Evolutionary conservation across 768 basidiomycete species (phyloP).

Genomic region (Auricularia sp.): DNA sequence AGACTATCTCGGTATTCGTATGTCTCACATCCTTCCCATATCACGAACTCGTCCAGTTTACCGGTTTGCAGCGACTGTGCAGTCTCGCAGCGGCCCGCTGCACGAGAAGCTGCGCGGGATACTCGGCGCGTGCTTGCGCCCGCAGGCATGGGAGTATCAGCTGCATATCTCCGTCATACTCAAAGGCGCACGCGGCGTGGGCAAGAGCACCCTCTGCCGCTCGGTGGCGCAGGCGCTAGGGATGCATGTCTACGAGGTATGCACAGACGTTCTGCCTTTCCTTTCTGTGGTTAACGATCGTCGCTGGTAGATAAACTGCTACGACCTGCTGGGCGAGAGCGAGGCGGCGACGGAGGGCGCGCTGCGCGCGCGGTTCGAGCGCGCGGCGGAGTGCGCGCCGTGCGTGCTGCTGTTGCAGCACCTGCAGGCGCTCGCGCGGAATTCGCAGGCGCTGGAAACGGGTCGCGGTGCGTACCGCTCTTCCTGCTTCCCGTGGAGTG

Average conservation of each 20-base stretch:
- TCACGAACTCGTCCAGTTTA: too few species aligned
- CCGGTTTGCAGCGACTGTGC: too few species aligned
- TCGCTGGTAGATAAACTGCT: constrained; percentile 69
- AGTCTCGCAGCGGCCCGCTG: background rate
- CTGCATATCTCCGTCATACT: constrained; percentile 64
- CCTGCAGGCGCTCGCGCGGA: constrained; percentile 67
- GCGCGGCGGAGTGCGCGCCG: constrained; percentile 68
- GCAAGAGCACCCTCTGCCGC: constrained; percentile 60
- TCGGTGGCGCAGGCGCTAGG: constrained; percentile 17
- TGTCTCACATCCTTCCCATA: constrained; percentile 8
- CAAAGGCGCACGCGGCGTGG: constrained; percentile 69
- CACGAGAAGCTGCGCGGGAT: constrained; percentile 41
- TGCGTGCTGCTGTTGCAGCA: constrained; percentile 76
- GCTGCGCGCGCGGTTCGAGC: constrained; percentile 63
- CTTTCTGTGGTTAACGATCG: background rate
- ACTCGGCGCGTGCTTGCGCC: constrained; percentile 46
- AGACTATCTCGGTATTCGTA: constrained; percentile 43
- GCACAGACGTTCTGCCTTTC: constrained; percentile 2
- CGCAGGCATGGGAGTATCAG: constrained; percentile 45
- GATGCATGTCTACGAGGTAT: background rate
- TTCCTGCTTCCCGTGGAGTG: background rate
- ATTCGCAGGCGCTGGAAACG: constrained; percentile 50
- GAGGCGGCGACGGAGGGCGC: constrained; percentile 64
- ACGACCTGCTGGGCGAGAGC: constrained; percentile 68
- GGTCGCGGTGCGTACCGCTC: constrained; percentile 45